Conservation (phyloP, 2,329 filamentous ascomycete genomes). For the Septoria linicola region DNA sequence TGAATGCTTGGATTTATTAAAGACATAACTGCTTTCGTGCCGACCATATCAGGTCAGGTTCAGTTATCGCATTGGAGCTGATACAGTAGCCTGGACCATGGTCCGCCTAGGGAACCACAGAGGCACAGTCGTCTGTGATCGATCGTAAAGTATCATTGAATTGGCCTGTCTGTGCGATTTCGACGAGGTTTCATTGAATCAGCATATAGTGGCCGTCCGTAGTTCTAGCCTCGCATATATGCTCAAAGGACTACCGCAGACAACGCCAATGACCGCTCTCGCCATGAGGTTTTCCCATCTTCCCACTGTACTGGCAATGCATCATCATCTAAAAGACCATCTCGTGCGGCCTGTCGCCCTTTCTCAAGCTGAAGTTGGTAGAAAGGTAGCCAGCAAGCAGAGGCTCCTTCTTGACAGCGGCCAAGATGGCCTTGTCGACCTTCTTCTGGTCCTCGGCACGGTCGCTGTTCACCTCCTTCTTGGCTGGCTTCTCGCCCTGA, state of each 20-base stretch:
- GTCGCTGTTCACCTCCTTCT: slow-evolving; percentile 92
- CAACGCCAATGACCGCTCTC: slow-evolving; percentile 26
- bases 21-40: too few species aligned
- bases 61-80: too few species aligned
- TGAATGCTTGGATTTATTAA: too few species aligned
- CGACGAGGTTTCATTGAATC: slow-evolving; percentile 25
- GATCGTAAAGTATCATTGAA: slow-evolving; percentile 20
- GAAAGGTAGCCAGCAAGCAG: slow-evolving; percentile 90
- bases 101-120: too few species aligned
- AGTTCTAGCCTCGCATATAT: slow-evolving; percentile 12
- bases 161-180: slow-evolving; percentile 13
- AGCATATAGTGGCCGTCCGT: slow-evolving; percentile 15
- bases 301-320: slow-evolving; percentile 21
- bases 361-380: slow-evolving; percentile 96
- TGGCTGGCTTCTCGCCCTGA: slow-evolving; percentile 97
- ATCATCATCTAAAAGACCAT: slow-evolving; percentile 84
- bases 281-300: slow-evolving; percentile 23
- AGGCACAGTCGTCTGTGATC: too few species aligned
- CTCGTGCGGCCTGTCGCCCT: slow-evolving; percentile 99
- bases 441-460: slow-evolving; percentile 97
- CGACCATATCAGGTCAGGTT: too few species aligned
- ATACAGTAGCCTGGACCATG: too few species aligned
- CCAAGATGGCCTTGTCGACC: slow-evolving; percentile 92
- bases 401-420: slow-evolving; percentile 97
- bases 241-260: slow-evolving; percentile 22